These are phyloP conservation scores for Aspergillus heteromorphus DNA, from an alignment of 495 filamentous ascomycete genomes.

Conservation along the genomic window DNA sequence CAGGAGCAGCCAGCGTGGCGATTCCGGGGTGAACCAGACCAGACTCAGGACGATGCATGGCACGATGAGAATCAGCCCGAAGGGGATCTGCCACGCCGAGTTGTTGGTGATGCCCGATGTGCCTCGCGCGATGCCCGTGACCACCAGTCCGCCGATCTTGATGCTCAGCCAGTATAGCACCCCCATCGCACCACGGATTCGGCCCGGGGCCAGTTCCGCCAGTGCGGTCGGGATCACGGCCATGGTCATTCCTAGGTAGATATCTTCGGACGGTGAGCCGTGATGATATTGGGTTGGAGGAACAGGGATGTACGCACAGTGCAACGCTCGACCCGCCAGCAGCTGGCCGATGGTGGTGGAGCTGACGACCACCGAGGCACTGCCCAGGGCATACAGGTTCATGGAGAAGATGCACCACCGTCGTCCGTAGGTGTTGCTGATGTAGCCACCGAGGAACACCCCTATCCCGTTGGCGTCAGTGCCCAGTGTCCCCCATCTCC, in stretches of 20 bases:
- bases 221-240: not conserved
- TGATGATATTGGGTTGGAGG: not conserved
- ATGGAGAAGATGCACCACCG: slow-evolving; percentile 4
- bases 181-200: not conserved
- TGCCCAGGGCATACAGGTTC: slow-evolving; percentile 5
- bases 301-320: slow-evolving; percentile 2
- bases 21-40: slow-evolving; percentile 10
- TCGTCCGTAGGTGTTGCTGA: not conserved
- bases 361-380: slow-evolving; percentile 1
- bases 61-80: slow-evolving; percentile 7
- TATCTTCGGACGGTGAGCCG: not conserved
- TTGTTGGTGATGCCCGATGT: not conserved
- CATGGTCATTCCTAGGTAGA: not conserved
- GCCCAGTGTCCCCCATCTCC: not conserved
- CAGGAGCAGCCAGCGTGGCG: slow-evolving; percentile 9
- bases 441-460: slow-evolving; percentile 3
- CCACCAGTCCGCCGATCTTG: not conserved
- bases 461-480: not conserved
- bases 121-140: slow-evolving; percentile 1
- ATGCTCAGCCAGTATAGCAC: slow-evolving; percentile 5
- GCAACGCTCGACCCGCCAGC: slow-evolving; percentile 4
- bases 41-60: slow-evolving; percentile 1
- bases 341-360: not conserved
- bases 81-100: slow-evolving; percentile 8
- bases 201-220: not conserved